Evolutionary conservation across 2,329 filamentous ascomycete species (phyloP).

Genomic region (Fusarium piperis): DNA sequence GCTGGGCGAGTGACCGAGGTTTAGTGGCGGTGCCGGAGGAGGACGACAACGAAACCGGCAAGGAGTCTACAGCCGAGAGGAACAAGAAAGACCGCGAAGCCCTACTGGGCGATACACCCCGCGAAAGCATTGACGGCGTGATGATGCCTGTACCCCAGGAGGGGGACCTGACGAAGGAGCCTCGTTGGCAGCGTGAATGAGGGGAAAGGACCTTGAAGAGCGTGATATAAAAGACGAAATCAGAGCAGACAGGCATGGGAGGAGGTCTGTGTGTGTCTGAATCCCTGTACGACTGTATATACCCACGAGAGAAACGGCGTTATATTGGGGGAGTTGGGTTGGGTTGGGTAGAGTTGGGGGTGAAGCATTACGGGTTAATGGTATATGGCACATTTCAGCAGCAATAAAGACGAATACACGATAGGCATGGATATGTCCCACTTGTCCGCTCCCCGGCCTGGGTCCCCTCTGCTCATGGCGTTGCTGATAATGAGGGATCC

Average conservation of each 20-base stretch:
- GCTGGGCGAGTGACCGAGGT: constrained; percentile 50
- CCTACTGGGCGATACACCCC: constrained; percentile 40
- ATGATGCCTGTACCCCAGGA: constrained; percentile 36
- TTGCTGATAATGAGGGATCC: background rate
- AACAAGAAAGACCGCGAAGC: constrained; percentile 42
- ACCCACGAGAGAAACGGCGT: constrained; percentile 39
- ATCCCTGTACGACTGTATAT: constrained; percentile 39
- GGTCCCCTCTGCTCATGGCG: no score
- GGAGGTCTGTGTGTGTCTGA: constrained; percentile 6
- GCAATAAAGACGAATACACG: constrained; percentile 1
- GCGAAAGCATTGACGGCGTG: constrained; percentile 35
- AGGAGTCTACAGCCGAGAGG: constrained; percentile 22
- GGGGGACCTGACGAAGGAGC: constrained; percentile 38
- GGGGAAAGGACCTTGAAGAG: background rate
- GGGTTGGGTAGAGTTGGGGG: background rate
- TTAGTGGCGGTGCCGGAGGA: constrained; percentile 54
- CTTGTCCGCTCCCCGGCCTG: no score
- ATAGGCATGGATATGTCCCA: background rate
- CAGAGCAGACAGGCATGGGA: constrained; percentile 10
- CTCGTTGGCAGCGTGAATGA: constrained; percentile 39
- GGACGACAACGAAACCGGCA: constrained; percentile 41
- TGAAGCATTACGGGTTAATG: constrained; percentile 12
- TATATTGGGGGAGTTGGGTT: constrained; percentile 14
- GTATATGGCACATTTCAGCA: constrained; percentile 3
- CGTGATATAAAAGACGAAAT: background rate